Evolutionary conservation across 495 filamentous ascomycete genomes (phyloP).

Genomic region (Daldinia childiae): DNA sequence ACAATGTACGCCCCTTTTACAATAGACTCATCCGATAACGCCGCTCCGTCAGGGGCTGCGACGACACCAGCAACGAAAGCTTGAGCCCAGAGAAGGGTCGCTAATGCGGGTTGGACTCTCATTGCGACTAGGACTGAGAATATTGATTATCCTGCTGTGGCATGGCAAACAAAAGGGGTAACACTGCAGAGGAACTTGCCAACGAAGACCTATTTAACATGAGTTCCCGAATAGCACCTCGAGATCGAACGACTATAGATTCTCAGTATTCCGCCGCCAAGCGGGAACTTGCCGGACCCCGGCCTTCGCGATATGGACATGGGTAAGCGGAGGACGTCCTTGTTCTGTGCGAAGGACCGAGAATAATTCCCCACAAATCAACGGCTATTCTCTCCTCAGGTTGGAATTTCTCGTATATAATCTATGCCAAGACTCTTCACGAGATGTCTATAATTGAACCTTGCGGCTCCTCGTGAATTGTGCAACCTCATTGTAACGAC

Average conservation of each 20-base stretch:
- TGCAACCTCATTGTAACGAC: neutral
- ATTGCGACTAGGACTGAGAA: neutral
- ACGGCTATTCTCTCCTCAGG: slow-evolving; percentile 9
- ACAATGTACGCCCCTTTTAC: neutral
- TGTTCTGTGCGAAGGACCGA: slow-evolving; percentile 6
- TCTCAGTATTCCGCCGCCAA: neutral
- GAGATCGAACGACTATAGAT: neutral
- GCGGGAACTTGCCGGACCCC: neutral
- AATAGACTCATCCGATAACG: neutral
- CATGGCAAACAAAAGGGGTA: too few relatives aligned
- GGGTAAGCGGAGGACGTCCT: slow-evolving; percentile 2
- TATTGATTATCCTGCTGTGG: too few relatives aligned
- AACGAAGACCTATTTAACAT: neutral
- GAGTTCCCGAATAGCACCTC: neutral
- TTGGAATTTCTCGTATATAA: slow-evolving; percentile 28
- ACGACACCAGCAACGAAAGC: neutral
- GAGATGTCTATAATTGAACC: neutral
- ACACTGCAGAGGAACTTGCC: neutral
- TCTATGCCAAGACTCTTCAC: neutral
- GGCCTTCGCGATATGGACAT: neutral
- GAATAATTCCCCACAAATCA: slow-evolving; percentile 10
- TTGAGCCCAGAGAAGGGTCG: neutral
- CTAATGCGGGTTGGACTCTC: neutral
- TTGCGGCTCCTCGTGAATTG: neutral
- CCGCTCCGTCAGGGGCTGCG: neutral